Base-by-base conservation (phyloP, 495 filamentous ascomycete genomes). In the Rusavskia elegans region DNA sequence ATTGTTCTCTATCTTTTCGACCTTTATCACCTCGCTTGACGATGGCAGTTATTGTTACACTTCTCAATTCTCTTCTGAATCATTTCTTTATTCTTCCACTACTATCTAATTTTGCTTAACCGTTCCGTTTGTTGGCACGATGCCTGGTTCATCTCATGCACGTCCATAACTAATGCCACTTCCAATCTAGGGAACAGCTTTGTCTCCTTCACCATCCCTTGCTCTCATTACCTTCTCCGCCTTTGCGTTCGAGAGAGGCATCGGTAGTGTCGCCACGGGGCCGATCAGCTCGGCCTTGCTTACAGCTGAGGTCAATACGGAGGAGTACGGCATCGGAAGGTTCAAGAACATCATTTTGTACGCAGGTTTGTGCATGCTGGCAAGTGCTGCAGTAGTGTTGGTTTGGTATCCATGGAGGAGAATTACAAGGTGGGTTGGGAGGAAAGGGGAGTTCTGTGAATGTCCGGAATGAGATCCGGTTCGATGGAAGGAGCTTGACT, bases 241-340 rank as follows among this genome's bases (percentile, higher is more conserved):
- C 30, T 50, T 78, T 40, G 65, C 67, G 9, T 67, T 64, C 23
- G 71, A 71, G 2, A 65, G 73, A 53, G 78, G 77, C 11, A 60
- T 81, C 14, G 77, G 76, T 2, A 69, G 66, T 48, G 59, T 78
- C 21, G 55, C 68, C 7, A 68, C 68, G 37, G 74, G 71, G 0
- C 73, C 73, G 27, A 16, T 76, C 49, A 74, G 70, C 52, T 73
- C 72, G 52, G 65, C 59, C 1, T 54, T 79, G 45, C 16, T 75
- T 6, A 20, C 48, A 17, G 10, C 36, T 13, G n/a, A 40, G 3
- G 45, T 19, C 17, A 4, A 2, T 1, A 4, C 13, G 3, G 10
- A 25, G 13, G 10, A 25, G 21, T 51, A 37, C 35, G 48, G 38
- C 16, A 14, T 8, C 25, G 16, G 37, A 14, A 55, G 25, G 20